phyloP scores from a whole-genome alignment of 2,329 filamentous ascomycete genomes.

The Coniella lustricola region DNA sequence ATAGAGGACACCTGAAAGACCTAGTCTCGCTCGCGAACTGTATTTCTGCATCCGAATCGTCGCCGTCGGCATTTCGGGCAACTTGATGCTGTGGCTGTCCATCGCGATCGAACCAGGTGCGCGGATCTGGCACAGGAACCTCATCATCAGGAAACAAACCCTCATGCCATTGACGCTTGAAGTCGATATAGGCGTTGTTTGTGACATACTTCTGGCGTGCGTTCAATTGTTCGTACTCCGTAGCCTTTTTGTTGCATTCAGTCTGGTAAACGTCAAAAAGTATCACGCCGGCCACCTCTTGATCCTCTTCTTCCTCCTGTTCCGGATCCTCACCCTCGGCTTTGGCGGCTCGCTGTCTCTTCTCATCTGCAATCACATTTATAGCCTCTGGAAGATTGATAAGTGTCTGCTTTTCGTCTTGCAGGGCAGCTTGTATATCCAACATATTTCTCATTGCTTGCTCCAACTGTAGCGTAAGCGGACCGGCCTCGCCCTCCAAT shows the following conservation, averaged over 20 bases:
- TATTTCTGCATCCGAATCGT: slow-evolving; percentile 61
- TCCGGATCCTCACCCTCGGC: slow-evolving; percentile 17
- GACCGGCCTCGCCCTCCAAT: slow-evolving; percentile 33
- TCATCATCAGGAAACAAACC: slow-evolving; percentile 41
- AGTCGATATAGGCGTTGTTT: slow-evolving; percentile 53
- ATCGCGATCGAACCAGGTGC: slow-evolving; percentile 45
- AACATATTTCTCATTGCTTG: slow-evolving; percentile 39
- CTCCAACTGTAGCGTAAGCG: slow-evolving; percentile 40
- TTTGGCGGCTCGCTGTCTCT: slow-evolving; percentile 17
- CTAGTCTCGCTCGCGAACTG: slow-evolving; percentile 56
- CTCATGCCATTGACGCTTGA: slow-evolving; percentile 53
- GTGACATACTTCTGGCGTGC: slow-evolving; percentile 43
- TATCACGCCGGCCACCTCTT: slow-evolving; percentile 4
- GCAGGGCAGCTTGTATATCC: slow-evolving; percentile 41
- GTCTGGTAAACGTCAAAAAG: slow-evolving; percentile 25
- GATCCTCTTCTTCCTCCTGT: slow-evolving; percentile 18
- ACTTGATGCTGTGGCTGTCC: slow-evolving; percentile 30
- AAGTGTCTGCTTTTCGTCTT: slow-evolving; percentile 39
- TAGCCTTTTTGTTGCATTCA: slow-evolving; percentile 29
- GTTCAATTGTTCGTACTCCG: slow-evolving; percentile 36
- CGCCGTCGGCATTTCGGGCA: slow-evolving; percentile 24
- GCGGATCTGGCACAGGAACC: slow-evolving; percentile 44
- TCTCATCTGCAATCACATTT: neutral
- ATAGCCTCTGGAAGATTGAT: slow-evolving; percentile 25
- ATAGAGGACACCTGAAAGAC: slow-evolving; percentile 64